Base-by-base conservation (phyloP, 2,329 filamentous ascomycete species). In the Aspergillus ochraceoroseus region DNA sequence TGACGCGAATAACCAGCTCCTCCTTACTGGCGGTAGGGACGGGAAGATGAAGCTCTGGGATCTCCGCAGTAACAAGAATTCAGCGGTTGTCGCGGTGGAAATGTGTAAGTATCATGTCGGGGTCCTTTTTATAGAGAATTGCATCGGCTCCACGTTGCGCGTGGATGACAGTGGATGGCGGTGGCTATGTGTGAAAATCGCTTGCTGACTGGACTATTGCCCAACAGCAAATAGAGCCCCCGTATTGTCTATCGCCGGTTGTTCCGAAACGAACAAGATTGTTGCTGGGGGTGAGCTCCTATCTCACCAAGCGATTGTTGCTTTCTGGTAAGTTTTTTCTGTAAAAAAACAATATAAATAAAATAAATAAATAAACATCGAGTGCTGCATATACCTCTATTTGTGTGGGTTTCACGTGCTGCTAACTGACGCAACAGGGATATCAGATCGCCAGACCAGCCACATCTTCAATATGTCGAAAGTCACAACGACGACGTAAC, bases 401-500 rank as follows among this genome's bases (percentile, higher is more conserved):
- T n/a, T n/a, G n/a, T 12, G 36, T 30, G 17, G 13, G 30, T 23
- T 45, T 25, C 37, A 35, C 26, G 35, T 44, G 38, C 45, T 44
- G 45, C 56, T 64, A 56, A 65, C 52, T 46, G 46, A 50, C 44
- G 28, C 33, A 28, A 32, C 46, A 71, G 68, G 68, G 68, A 71
- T 50, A 62, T 65, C 40, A 63, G 68, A 63, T 64, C 59, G 39
- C 58, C 66, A 1, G 44, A 53, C 23, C 50, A 56, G 37, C 55
- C 55, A 23, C 51, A 58, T 29, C 59, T 66, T 8, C 60, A 68
- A 52, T 69, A 69, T 34, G 55, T 67, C 18, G 70, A 73, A 47
- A 70, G 66, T 39, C 68, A 72, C 51, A 72, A 72, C 39, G 79
- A 82, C 56, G 78, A 79, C 40, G 70, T 82, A 39, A 82, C 79